These are phyloP conservation scores for Butyriboletus loyo DNA, from an alignment of 768 basidiomycete genomes.

Conservation along the genomic window DNA sequence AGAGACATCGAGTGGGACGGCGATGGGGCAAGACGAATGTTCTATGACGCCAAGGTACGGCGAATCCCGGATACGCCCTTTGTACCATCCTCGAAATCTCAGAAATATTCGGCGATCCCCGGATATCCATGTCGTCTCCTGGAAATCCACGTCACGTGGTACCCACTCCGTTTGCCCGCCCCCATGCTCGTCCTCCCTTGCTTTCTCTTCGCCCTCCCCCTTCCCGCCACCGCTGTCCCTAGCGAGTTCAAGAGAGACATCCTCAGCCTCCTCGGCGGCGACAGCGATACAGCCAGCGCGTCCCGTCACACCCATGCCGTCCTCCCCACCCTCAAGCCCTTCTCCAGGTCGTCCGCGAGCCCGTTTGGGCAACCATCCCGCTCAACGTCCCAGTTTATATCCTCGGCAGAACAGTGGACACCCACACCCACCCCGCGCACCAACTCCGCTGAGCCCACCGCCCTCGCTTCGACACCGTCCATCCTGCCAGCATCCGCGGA, in stretches of 20 bases:
- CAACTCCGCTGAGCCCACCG: neutral
- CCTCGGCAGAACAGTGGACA: neutral
- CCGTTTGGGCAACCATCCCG: neutral
- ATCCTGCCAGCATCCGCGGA: conserved; percentile 3
- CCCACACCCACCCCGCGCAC: neutral
- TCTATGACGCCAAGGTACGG: conserved; percentile 13
- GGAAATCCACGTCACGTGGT: neutral
- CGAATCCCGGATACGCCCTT: too few relatives aligned
- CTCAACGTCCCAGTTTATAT: neutral
- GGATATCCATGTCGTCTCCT: conserved; percentile 5
- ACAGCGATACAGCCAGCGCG: neutral
- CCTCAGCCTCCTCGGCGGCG: conserved; percentile 14
- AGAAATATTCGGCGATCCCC: conserved; percentile 11
- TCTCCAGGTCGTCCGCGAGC: neutral
- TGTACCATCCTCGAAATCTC: neutral
- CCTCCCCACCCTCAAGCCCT: neutral
- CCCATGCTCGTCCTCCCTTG: neutral
- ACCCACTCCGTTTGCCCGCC: neutral
- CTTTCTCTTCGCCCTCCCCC: neutral
- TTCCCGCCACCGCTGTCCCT: neutral
- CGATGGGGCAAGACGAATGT: neutral
- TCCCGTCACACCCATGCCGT: neutral
- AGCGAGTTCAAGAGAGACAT: conserved; percentile 6
- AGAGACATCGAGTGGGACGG: conserved; percentile 46
- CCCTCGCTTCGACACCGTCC: conserved; percentile 1